Evolutionary conservation across 202 grass and related monocot species (phyloP), one percentile per base, ranked within the genome.

Genomic region (Eragrostis tef): DNA sequence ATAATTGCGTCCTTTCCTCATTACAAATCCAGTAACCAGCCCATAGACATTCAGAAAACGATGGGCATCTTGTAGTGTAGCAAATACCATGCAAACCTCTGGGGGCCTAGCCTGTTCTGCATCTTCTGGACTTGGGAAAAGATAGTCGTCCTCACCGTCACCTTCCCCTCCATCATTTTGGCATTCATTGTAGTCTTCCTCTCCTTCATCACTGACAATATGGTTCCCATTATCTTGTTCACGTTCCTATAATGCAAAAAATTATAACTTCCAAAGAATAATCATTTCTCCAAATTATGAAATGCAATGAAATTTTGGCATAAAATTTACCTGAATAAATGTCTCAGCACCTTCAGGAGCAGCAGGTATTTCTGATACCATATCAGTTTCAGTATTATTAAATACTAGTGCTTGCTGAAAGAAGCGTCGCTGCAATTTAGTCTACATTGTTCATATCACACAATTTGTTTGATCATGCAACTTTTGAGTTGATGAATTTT

Each of bases 41-140:
- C 67, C 67, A 70, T 70, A 70, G 42, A 70, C n/a, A 46, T 3
- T 46, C 20, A 70, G 44, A 70, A 70, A 70, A 47, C 43, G 67
- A 47, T 70, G 67, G 24, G 43, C 39, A 25, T 46, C 67, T 47
- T 70, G 67, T 25, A 70, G 43, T 70, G 67, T 70, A 45, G 67
- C 1, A 70, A 70, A 70, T 47, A 47, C 11, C 67, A 70, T 70
- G 42, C 67, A 42, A 70, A 70, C 43, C 42, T 70, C 67, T 24
- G 67, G 43, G 45, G 67, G 67, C 67, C 67, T 46, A 47, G 67
- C 67, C 43, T 46, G 44, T 47, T 70, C 67, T 43, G 45, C 45
- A 47, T 70, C 67, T 70, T 70, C 67, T 47, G 67, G 67, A 47
- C 43, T 70, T 24, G 67, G 67, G 21, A 70, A 70, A 44, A 70